These are phyloP conservation scores for Stephania yunnanensis DNA, from an alignment of 164 flowering plant genomes.

Conservation along the genomic window DNA sequence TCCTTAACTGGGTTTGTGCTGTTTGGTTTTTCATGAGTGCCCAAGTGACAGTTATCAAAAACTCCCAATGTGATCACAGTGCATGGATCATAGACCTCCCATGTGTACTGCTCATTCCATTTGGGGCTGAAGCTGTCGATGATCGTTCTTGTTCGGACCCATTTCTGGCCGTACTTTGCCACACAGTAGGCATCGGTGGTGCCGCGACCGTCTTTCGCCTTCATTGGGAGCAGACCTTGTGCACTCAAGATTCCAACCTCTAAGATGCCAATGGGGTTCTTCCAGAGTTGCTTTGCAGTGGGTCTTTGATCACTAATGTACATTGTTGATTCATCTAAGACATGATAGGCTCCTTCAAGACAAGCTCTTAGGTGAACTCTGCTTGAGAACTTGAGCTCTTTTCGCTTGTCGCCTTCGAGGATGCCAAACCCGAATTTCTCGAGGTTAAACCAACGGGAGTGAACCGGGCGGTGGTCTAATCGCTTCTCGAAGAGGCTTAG, in stretches of 20 bases:
- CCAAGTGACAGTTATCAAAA: conserved; percentile 66
- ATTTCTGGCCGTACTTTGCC: conserved; percentile 76
- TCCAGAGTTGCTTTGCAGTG: conserved; percentile 79
- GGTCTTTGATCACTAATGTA: conserved; percentile 73
- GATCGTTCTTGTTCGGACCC: conserved; percentile 74
- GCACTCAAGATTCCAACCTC: conserved; percentile 79
- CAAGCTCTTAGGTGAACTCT: conserved; percentile 69
- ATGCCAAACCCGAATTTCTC: conserved; percentile 62
- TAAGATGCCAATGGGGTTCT: conserved; percentile 61
- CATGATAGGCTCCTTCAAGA: conserved; percentile 84
- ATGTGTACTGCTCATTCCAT: conserved; percentile 68
- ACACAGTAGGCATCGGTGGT: conserved; percentile 79
- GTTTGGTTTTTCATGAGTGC: conserved; percentile 29
- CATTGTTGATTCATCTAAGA: conserved; percentile 71
- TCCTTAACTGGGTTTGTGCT: conserved; percentile 28
- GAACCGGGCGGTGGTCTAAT: conserved; percentile 66
- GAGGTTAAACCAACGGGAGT: conserved; percentile 78
- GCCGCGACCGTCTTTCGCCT: conserved; percentile 44
- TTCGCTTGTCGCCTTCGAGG: conserved; percentile 53
- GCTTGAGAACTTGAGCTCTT: conserved; percentile 63
- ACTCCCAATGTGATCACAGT: conserved; percentile 74
- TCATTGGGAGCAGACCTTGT: conserved; percentile 70
- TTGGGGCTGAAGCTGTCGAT: conserved; percentile 46
- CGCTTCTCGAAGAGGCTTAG: conserved; percentile 50
- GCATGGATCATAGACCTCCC: conserved; percentile 78